Evolutionary conservation across 1,139 yeast species (phyloP), one percentile per base, ranked within the genome.

Genomic region (Yamadazyma membranifaciens): DNA sequence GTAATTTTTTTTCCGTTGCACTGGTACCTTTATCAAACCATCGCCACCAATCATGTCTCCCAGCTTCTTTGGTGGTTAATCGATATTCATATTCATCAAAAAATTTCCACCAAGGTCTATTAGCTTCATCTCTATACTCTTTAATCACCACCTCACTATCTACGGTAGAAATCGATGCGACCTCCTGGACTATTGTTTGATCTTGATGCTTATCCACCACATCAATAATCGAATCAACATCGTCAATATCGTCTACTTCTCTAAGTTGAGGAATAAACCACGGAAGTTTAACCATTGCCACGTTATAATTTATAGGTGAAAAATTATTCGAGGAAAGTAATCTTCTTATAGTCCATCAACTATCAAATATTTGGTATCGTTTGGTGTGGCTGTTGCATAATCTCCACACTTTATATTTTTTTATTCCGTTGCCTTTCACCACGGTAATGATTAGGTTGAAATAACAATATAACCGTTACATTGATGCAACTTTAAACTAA

Each of bases 61-160:
- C 33, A 6, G 45, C 31, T 29, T 48, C 46, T 29, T 39, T 34
- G 12, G 52, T 46, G 13, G 53, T 52, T 25, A 44, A 33, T 16
- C 67, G 43, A 46, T 62, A 62, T 43, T 62, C 66, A 41, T 51
- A 61, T 47, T 61, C 65, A 44, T 61, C 66, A 31, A 61, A 61
- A 39, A 60, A 62, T 30, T 60, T 56, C 54, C 54, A 57, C 61
- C 65, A 61, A 5, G 58, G 54, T 37, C 67, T 46, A 37, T 52
- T 47, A 9, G 63, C 63, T 43, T 62, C 67, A 44, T 63, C 67
- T 34, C 66, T 45, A 40, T 59, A 60, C 42, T 61, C 65, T 32
- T 36, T 42, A 20, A 47, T 40, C 3, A 32, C 15, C 1, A 40
- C 22, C 17, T 34, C 32, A n/a, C 17, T 26, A n/a, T 16, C 36